phyloP scores from a whole-genome alignment of 2,329 filamentous ascomycete species.

The Hymenoscyphus scutula region DNA sequence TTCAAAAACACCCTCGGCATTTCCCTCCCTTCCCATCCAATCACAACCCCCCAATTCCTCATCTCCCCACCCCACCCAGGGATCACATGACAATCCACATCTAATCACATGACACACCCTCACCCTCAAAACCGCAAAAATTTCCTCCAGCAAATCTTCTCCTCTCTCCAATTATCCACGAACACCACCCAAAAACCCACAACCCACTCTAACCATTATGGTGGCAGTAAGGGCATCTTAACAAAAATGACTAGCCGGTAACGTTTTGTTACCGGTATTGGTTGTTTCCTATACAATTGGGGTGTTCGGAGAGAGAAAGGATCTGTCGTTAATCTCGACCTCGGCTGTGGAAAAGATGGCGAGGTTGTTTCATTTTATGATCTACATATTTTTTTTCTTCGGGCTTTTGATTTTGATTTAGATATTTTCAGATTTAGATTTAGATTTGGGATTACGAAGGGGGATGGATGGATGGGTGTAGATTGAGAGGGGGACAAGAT shows the following conservation, averaged over 20 bases:
- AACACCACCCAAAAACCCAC: conserved; percentile 35
- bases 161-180: conserved; percentile 25
- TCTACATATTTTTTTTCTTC: conserved; percentile 29
- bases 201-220: conserved; percentile 31
- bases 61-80: conserved; percentile 1
- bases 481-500: too few relatives aligned
- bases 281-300: conserved; percentile 17
- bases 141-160: conserved; percentile 8
- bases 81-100: conserved; percentile 23
- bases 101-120: too few relatives aligned
- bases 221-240: conserved; percentile 26
- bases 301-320: conserved; percentile 37
- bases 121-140: conserved; percentile 21
- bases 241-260: conserved; percentile 20
- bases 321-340: conserved; percentile 43
- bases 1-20: conserved; percentile 10
- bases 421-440: too few relatives aligned
- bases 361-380: conserved; percentile 42
- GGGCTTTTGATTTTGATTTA: too few relatives aligned
- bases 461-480: too few relatives aligned
- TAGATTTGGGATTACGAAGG: too few relatives aligned
- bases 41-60: conserved; percentile 10
- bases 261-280: conserved; percentile 35
- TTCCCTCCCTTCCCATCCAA: conserved; percentile 21
- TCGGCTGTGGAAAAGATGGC: conserved; percentile 35